Evolutionary conservation across 768 basidiomycete genomes (phyloP).

Genomic region (Zangia roseola): DNA sequence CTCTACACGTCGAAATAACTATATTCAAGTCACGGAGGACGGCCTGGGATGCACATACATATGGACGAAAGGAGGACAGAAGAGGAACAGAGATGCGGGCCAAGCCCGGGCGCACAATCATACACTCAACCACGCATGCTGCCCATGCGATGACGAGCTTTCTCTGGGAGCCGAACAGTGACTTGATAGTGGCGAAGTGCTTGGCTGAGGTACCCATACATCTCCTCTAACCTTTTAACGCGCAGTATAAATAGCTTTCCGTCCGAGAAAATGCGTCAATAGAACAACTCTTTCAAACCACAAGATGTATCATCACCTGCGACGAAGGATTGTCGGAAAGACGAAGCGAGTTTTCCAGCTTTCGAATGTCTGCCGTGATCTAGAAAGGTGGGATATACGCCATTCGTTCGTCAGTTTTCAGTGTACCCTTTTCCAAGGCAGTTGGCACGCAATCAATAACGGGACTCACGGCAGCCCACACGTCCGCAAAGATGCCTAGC

Average conservation of each 20-base stretch:
- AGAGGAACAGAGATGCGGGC: too few species aligned
- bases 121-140: too few species aligned
- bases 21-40: too few species aligned
- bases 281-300: too few species aligned
- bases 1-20: too few species aligned
- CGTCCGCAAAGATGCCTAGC: conserved; percentile 17
- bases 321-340: conserved; percentile 12
- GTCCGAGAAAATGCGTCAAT: too few species aligned
- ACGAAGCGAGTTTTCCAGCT: conserved; percentile 9
- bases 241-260: conserved; percentile 16
- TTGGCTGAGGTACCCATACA: conserved; percentile 21
- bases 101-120: too few species aligned
- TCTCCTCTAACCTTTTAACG: conserved; percentile 11
- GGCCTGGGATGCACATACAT: too few species aligned
- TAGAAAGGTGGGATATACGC: not conserved
- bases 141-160: not conserved
- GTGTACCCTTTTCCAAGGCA: too few species aligned
- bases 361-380: conserved; percentile 20
- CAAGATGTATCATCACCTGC: conserved; percentile 7
- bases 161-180: conserved; percentile 13
- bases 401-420: too few species aligned
- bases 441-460: too few species aligned
- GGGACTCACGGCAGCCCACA: conserved; percentile 20
- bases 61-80: too few species aligned
- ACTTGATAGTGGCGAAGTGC: conserved; percentile 24